phyloP scores from a whole-genome alignment of 2,329 filamentous ascomycete species.

The Diaporthe helianthi region DNA sequence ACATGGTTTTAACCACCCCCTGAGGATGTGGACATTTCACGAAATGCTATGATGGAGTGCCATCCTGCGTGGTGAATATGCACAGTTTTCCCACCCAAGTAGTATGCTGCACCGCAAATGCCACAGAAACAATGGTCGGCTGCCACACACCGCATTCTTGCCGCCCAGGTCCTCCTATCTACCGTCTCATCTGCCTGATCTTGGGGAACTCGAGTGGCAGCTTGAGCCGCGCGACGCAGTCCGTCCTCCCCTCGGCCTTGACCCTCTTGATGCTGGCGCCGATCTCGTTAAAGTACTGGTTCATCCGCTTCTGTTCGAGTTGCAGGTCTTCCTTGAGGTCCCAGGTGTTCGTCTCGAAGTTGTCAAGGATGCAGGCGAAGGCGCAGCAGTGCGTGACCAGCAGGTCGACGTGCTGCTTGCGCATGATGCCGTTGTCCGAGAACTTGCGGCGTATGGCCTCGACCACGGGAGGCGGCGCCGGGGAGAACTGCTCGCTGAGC shows the following conservation, averaged over 20 bases:
- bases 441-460: conserved; percentile 75
- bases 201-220: conserved; percentile 87
- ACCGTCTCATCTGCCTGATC: conserved; percentile 43
- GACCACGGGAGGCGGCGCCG: conserved; percentile 67
- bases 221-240: conserved; percentile 71
- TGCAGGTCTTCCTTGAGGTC: conserved; percentile 75
- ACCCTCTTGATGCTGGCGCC: conserved; percentile 71
- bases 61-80: neutral
- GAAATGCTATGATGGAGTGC: neutral
- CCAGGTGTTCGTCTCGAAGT: conserved; percentile 74
- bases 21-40: neutral
- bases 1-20: neutral
- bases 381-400: conserved; percentile 77
- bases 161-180: neutral
- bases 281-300: conserved; percentile 77
- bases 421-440: conserved; percentile 67
- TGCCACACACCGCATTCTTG: neutral
- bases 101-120: conserved; percentile 2
- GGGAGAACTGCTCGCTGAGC: conserved; percentile 62
- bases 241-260: conserved; percentile 62
- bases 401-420: conserved; percentile 75
- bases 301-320: conserved; percentile 74
- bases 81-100: conserved; percentile 3
- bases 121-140: neutral
- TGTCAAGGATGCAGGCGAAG: conserved; percentile 74